These are phyloP conservation scores for Ceriops zippeliana DNA, from an alignment of 345 rosid species.

Conservation along the genomic window DNA sequence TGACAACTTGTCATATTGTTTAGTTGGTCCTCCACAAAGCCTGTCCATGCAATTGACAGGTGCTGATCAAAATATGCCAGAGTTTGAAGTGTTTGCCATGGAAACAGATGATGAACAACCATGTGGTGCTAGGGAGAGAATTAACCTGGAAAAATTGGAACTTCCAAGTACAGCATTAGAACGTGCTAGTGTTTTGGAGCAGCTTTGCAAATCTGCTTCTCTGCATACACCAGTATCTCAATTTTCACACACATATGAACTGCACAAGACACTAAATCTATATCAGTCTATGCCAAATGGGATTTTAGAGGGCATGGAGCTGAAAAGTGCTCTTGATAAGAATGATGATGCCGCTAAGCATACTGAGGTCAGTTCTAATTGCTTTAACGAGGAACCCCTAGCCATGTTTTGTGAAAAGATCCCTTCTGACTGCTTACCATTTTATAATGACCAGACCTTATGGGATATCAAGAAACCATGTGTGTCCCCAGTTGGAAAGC, in stretches of 20 bases:
- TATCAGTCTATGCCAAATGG: constrained; percentile 67
- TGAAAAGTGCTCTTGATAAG: constrained; percentile 17
- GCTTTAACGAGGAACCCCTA: constrained; percentile 31
- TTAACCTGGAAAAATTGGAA: constrained; percentile 41
- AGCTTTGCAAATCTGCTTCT: constrained; percentile 66
- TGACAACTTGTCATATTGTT: constrained; percentile 22
- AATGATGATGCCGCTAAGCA: constrained; percentile 22
- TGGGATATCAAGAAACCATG: constrained; percentile 47
- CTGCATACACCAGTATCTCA: constrained; percentile 54
- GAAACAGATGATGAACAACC: constrained; percentile 39
- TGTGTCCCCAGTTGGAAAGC: constrained; percentile 61
- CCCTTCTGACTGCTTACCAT: constrained; percentile 43
- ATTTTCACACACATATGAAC: constrained; percentile 38
- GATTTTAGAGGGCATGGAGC: constrained; percentile 48
- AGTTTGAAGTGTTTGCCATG: constrained; percentile 58
- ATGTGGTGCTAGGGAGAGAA: constrained; percentile 27
- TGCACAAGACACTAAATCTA: constrained; percentile 32
- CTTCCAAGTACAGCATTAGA: constrained; percentile 51
- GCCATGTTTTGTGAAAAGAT: constrained; percentile 34
- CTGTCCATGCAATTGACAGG: constrained; percentile 11
- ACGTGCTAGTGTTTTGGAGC: constrained; percentile 52
- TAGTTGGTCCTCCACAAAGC: constrained; percentile 31
- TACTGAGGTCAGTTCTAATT: constrained; percentile 33
- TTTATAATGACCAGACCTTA: constrained; percentile 34
- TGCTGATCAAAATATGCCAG: constrained; percentile 45